Base-by-base conservation (phyloP, 129 eudicot genomes). In the Glebionis coronaria region DNA sequence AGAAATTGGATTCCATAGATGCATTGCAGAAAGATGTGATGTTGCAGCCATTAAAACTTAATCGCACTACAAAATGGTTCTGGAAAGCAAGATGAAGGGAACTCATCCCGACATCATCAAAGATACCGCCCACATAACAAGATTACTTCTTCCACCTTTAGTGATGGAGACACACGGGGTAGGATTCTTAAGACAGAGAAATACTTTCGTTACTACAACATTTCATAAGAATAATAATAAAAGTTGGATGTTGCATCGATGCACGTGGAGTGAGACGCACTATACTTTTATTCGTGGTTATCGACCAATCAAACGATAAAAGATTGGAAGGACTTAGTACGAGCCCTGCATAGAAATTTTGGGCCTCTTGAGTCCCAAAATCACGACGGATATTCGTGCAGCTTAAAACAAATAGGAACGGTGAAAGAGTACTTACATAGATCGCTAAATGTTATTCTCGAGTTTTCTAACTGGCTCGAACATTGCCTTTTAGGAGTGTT, bases 201-300 rank as follows among this genome's bases (percentile, higher is more conserved):
- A 9, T 69, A 69, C 5, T 57, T 59, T 20, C 1, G 20, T 50
- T n/a, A 50, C 16, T 50, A 50, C 5, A 6, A 50, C 6, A 50
- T 50, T 2, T 6, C 18, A 1, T 21, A 13, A 51, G 56, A 51
- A 51, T 9, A 51, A 15, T n/a, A 51, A n/a, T n/a, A n/a, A n/a
- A n/a, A n/a, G n/a, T n/a, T 2, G 56, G 75, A 71, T 49, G 40
- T 58, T 14, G 56, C 60, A 0, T 28, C 68, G 1, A 71, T 58
- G 68, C 63, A 71, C 38, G 55, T 71, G 47, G 67, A 71, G 28
- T 68, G 76, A 42, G 76, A 69, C 10, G 55, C 65, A 5, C 35
- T 15, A 3, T 65, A 69, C 13, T 13, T 69, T 8, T 69, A 54
- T 40, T 44, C 65, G 1, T 69, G 74, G 74, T 4, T 69, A 1